Percentiles rank a stretch among this genome's conserved stretches.
These are phyloP conservation scores for Aspergillus persii DNA, from an alignment of 2,329 filamentous ascomycete genomes.

Conservation along the genomic window DNA sequence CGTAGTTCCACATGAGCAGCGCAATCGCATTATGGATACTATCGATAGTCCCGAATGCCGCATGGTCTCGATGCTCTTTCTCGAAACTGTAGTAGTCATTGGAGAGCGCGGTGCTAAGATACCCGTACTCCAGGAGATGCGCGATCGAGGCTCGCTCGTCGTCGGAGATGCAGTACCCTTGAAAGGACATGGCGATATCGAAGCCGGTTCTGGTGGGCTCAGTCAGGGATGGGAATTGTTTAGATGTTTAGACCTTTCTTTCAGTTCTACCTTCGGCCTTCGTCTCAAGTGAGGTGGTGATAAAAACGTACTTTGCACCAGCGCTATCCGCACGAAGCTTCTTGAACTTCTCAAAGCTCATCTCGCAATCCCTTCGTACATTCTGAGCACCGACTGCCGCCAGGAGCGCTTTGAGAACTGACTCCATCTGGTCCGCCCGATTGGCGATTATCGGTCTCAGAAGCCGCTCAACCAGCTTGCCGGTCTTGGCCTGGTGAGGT, in stretches of 20 bases:
- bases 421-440: neutral
- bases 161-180: neutral
- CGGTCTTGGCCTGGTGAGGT: neutral
- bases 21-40: slow-evolving; percentile 9
- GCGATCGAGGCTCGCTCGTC: neutral
- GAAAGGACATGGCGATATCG: neutral
- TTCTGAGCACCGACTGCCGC: neutral
- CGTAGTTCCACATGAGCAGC: slow-evolving; percentile 11
- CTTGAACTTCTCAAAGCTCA: neutral
- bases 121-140: neutral
- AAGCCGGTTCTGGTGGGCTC: neutral
- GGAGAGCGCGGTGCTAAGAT: neutral
- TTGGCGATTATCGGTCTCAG: neutral
- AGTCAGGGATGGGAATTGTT: no score
- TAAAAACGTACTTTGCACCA: neutral
- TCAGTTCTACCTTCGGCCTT: neutral
- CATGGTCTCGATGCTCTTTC: slow-evolving; percentile 8
- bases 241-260: no score
- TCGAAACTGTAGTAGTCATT: slow-evolving; percentile 12
- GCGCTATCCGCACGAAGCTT: neutral
- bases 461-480: neutral
- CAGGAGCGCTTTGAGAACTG: neutral
- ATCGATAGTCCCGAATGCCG: neutral
- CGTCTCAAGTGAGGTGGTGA: neutral
- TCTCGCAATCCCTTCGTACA: neutral